Evolutionary conservation across 2,329 filamentous ascomycete species (phyloP).

Genomic region (Zymoseptoria pseudotritici): DNA sequence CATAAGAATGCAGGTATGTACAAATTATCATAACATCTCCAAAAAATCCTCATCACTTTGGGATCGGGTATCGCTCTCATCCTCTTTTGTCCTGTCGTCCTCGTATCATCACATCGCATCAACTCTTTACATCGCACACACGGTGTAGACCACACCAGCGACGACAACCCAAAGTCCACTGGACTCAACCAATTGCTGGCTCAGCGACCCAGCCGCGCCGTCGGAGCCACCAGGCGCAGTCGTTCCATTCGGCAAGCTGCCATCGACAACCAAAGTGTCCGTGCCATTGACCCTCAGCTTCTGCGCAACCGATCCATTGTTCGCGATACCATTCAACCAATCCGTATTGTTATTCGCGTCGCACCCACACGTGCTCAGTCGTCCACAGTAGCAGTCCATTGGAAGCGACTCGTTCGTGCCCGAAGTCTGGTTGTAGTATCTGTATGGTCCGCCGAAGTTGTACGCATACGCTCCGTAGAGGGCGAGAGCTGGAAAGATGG

Average conservation of each 20-base stretch:
- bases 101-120: neutral
- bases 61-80: neutral
- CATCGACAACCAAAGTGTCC: constrained; percentile 58
- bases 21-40: neutral
- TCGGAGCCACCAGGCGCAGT: constrained; percentile 34
- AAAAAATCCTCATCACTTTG: neutral
- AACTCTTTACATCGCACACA: constrained; percentile 24
- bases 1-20: neutral
- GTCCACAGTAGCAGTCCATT: constrained; percentile 55
- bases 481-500: constrained; percentile 60
- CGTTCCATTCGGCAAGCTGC: constrained; percentile 54
- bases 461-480: constrained; percentile 57
- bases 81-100: neutral
- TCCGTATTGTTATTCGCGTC: constrained; percentile 56
- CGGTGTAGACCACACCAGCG: constrained; percentile 31
- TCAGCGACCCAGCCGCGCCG: constrained; percentile 10
- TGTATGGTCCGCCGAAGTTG: constrained; percentile 51
- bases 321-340: constrained; percentile 50
- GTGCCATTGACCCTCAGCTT: constrained; percentile 58
- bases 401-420: constrained; percentile 51
- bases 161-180: constrained; percentile 33
- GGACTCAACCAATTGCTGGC: constrained; percentile 8
- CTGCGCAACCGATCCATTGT: constrained; percentile 55
- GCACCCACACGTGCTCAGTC: constrained; percentile 55
- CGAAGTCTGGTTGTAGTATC: constrained; percentile 42